Evolutionary conservation across 495 filamentous ascomycete genomes (phyloP), one percentile per base, ranked within the genome.

Genomic region (Hyaloscypha hepaticicola): DNA sequence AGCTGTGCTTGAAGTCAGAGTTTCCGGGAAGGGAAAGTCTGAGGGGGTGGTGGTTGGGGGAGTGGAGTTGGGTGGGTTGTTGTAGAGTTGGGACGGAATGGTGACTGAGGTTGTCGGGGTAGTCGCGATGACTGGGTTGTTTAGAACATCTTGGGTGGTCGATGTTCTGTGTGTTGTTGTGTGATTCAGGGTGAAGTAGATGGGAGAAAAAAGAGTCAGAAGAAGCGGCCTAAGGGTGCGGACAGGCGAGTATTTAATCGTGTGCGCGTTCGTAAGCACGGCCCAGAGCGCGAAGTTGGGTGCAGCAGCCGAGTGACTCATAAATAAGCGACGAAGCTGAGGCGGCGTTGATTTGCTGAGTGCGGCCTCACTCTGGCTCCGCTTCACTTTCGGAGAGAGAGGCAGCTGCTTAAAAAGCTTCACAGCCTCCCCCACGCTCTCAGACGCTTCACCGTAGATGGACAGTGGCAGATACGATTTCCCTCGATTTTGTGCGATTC

Each of bases 11-110:
- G 72, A 79, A 78, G 82, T 85, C 80, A 84, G 79, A 70, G 80
- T 79, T 74, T 80, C 81, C 82, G 76, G 72, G 72, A 62, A 64
- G 80, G 80, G 81, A 73, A 79, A 80, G 78, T 72, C 79, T 82
- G 80, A 78, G 61, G 53, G 19, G 62, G 81, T 75, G 77, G 76
- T 81, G 78, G 66, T 74, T 76, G 82, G 82, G 80, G 79, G 80
- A 74, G 68, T 72, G 77, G 79, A 79, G 81, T 61, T 62, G 24
- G 41, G 69, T 11, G n/a, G 71, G 72, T 55, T 58, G 33, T 65
- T 58, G 21, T 65, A 72, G 26, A 64, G 69, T 75, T 63, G 49
- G 51, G 78, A 80, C 75, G 71, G 70, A 82, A 83, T 85, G 72
- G 76, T 83, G 80, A 60, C 71, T 64, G 65, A 53, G 56, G 68